phyloP scores from a whole-genome alignment of 352 stramenopile genomes.

The Phytophthora pinifolia region DNA sequence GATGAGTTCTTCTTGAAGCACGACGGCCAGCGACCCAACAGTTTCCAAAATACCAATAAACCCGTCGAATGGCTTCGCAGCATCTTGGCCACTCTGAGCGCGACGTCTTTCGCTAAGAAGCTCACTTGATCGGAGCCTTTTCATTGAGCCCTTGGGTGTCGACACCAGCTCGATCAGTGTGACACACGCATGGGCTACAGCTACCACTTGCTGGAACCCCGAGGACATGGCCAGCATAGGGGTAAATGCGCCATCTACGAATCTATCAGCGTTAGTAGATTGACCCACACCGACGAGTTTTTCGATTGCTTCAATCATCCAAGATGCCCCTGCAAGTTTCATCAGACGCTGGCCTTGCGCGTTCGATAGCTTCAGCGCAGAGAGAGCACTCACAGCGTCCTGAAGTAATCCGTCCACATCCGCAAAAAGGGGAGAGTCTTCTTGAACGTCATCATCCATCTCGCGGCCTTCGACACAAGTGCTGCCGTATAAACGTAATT shows the following conservation, averaged over 20 bases:
- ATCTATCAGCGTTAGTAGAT: background rate
- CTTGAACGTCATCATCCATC: background rate
- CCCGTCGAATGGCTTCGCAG: slow-evolving; percentile 9
- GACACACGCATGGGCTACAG: slow-evolving; percentile 20
- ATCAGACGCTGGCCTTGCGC: slow-evolving; percentile 53
- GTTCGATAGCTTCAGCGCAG: slow-evolving; percentile 58
- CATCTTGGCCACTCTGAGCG: background rate
- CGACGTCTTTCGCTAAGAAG: slow-evolving; percentile 18
- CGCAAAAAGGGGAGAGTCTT: slow-evolving; percentile 7
- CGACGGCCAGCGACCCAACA: slow-evolving; percentile 23
- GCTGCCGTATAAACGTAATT: background rate
- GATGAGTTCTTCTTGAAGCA: slow-evolving; percentile 37
- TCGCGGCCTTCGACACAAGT: background rate
- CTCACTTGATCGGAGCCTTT: slow-evolving; percentile 35
- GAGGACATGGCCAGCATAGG: slow-evolving; percentile 9
- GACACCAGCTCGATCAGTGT: slow-evolving; percentile 47
- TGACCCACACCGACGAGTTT: slow-evolving; percentile 6
- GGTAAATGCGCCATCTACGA: slow-evolving; percentile 1
- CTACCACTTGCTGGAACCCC: slow-evolving; percentile 24
- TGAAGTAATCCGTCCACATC: slow-evolving; percentile 23
- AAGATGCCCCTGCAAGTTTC: slow-evolving; percentile 48
- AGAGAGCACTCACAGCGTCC: slow-evolving; percentile 26
- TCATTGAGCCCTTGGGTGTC: slow-evolving; percentile 56
- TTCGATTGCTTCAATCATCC: slow-evolving; percentile 38
- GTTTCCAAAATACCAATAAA: slow-evolving; percentile 31